Evolutionary conservation across 345 rosid genomes (phyloP), one percentile per base, ranked within the genome.

Genomic region (Isatis tinctoria): DNA sequence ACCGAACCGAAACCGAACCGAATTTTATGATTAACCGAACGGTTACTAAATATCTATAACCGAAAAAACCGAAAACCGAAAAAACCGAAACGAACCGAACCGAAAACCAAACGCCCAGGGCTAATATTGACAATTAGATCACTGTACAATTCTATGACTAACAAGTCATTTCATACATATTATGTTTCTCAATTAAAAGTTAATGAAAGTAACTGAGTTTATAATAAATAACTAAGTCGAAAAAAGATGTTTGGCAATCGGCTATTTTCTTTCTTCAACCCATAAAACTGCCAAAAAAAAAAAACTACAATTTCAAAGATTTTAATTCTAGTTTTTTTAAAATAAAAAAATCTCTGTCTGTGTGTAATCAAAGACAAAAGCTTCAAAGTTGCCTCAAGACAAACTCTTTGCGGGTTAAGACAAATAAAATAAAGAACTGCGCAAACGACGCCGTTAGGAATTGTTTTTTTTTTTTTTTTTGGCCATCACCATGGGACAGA

Each of bases 401-500:
- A 10, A 61, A 39, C 47, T 17, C 13, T 35, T 58, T 5, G 8
- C 22, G 4, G 24, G 22, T 13, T 43, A 6, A 10, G 41, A n/a
- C 16, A 36, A 12, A 2, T 11, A 51, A 24, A 33, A 12, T 14
- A 37, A 20, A 59, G n/a, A 10, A 4, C n/a, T 27, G 4, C 8
- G 0, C 3, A 39, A 39, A 45, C 66, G 78, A 57, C 26, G 52
- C 10, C 66, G 72, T 74, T 43, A 3, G 2, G 12, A 43, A 14
- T 14, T 41, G 3, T 27, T 27, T 3, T 39, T 10, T 47, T 9
- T n/a, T 16, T n/a, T 16, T 43, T 40, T 32, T 26, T 18, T 14
- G 6, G n/a, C 20, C 61, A 67, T 51, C 63, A 28, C 70, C 39
- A 52, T 63, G 8, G 16, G 76, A 71, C 67, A 71, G n/a, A 28